These are phyloP conservation scores for Pseudocercospora pini-densiflorae DNA, from an alignment of 2,329 filamentous ascomycete species.

Conservation along the genomic window DNA sequence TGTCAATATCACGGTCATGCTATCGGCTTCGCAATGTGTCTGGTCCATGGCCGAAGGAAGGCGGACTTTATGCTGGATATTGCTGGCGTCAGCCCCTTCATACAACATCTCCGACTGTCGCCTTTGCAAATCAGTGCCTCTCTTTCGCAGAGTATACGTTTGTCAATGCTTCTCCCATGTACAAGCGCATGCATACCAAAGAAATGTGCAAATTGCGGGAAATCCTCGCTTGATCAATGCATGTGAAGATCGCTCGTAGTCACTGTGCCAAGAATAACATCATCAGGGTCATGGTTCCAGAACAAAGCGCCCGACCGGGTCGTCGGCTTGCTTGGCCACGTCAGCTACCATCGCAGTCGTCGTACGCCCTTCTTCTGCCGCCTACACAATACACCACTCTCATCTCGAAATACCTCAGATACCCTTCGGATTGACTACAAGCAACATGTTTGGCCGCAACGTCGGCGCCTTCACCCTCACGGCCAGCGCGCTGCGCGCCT, in stretches of 20 bases:
- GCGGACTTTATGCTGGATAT: too few relatives aligned
- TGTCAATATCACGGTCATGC: too few relatives aligned
- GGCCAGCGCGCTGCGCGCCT: slow-evolving; percentile 38
- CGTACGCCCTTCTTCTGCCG: neutral
- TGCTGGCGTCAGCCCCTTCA: too few relatives aligned
- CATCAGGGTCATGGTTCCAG: neutral
- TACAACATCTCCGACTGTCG: neutral
- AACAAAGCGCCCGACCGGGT: neutral
- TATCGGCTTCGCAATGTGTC: too few relatives aligned
- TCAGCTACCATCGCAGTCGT: neutral
- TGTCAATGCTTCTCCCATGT: neutral
- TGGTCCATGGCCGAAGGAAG: too few relatives aligned
- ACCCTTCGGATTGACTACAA: slow-evolving; percentile 20
- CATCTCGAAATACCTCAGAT: neutral
- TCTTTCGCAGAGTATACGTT: neutral
- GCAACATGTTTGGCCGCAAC: slow-evolving; percentile 39
- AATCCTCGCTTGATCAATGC: neutral
- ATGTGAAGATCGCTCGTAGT: neutral
- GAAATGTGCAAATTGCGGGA: neutral
- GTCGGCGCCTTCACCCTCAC: slow-evolving; percentile 36
- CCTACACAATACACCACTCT: neutral
- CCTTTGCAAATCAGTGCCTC: neutral
- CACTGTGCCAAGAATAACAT: neutral
- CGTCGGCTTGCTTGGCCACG: neutral
- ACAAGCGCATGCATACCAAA: neutral